Base-by-base conservation (phyloP, 495 filamentous ascomycete genomes). In the Chaetomium tenue region DNA sequence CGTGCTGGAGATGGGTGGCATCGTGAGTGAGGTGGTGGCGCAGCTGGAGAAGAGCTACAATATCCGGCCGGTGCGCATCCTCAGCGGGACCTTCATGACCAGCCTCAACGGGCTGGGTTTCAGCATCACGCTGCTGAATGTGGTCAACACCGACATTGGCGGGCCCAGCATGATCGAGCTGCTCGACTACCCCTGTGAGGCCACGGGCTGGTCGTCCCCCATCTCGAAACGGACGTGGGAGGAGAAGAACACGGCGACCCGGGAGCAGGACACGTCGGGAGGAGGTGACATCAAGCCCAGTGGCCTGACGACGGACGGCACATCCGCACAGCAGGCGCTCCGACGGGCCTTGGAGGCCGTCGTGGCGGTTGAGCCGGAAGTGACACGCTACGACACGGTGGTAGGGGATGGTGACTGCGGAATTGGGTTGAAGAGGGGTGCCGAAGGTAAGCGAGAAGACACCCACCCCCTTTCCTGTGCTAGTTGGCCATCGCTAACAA, bases 381-480 rank as follows among this genome's bases (percentile, higher is more conserved):
- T 98, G 30, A 97, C 95, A 9, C 87, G 82, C 60, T 97, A 87
- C 73, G 94, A 98, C 72, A 95, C 91, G 1, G 84, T 96, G 28
- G 92, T 97, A 56, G 94, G 94, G 55, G 94, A 98, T 74, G 94
- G 94, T 48, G 94, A 98, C 77, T 98, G 94, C 75, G 94, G 94
- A 1, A 88, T 92, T 33, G 92, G 92, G 0, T 79, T 98, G 46
- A 91, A 91, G 78, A 85, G 92, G 58, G 94, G 94, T 25, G 94
- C 94, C 39, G 91, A 97, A 82, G 81, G 86, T 87, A 69, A 71
- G 82, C 74, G 30, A 23, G 37, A 9, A n/a, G 26, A n/a, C n/a
- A n/a, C n/a, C n/a, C n/a, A n/a, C n/a, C n/a, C n/a, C n/a, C 18
- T 3, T 40, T 26, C 50, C 28, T 12, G n/a, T n/a, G 15, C 28